Conservation (phyloP, 2,329 filamentous ascomycete species). For the Aurifilum marmelostoma region DNA sequence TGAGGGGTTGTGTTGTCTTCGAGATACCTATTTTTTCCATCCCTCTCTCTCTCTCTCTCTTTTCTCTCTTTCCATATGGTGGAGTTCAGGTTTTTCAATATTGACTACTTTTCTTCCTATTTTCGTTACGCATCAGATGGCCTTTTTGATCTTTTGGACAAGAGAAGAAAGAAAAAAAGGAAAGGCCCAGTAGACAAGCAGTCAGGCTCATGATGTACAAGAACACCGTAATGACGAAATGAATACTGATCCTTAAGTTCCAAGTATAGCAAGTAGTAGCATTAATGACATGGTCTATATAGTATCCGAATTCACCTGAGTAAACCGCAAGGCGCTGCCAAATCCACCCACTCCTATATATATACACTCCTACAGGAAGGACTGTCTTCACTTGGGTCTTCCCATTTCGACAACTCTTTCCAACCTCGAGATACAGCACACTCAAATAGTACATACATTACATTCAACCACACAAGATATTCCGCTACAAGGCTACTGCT, state of each 20-base stretch:
- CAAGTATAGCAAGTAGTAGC: neutral
- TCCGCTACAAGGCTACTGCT: conserved; percentile 7
- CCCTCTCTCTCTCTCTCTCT: neutral
- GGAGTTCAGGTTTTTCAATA: conserved; percentile 19
- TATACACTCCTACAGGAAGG: neutral
- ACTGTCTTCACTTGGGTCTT: neutral
- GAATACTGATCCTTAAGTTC: neutral
- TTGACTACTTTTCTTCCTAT: neutral
- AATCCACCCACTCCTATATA: neutral
- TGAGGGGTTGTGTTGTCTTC: conserved; percentile 3
- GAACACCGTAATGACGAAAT: conserved; percentile 6
- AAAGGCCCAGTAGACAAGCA: neutral
- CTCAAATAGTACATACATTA: neutral
- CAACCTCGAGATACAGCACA: neutral
- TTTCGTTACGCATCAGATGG: neutral
- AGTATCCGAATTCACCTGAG: neutral
- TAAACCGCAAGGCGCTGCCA: neutral
- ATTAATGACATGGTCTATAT: neutral
- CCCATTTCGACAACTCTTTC: neutral
- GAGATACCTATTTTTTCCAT: conserved; percentile 20
- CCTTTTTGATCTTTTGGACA: neutral
- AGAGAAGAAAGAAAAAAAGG: conserved; percentile 2
- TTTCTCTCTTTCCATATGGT: neutral
- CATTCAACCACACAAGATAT: conserved; percentile 2
- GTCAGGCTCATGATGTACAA: conserved; percentile 20